Evolutionary conservation across 768 basidiomycete species (phyloP).

Genomic region (Hygrocybe punicea): DNA sequence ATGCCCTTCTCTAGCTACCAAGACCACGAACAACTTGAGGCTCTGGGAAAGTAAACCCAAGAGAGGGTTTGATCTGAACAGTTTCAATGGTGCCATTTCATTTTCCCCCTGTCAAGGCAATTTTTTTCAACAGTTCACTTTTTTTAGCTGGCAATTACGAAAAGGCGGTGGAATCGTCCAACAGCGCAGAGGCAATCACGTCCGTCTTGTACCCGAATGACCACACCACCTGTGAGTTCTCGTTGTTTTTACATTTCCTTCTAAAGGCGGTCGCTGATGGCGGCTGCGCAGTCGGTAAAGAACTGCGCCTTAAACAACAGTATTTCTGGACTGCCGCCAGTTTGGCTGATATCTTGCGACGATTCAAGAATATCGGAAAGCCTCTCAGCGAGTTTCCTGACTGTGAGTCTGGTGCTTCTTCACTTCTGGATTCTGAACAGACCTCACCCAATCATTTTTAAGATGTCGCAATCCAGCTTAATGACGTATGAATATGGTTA

Average conservation of each 20-base stretch:
- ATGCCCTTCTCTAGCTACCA: slow-evolving; percentile 38
- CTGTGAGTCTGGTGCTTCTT: slow-evolving; percentile 44
- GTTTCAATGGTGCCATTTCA: slow-evolving; percentile 74
- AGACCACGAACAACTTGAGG: slow-evolving; percentile 86
- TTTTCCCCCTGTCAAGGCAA: neutral
- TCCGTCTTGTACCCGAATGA: slow-evolving; percentile 95
- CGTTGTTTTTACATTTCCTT: neutral
- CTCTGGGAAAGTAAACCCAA: slow-evolving; percentile 84
- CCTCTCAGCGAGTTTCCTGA: slow-evolving; percentile 80
- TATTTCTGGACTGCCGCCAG: slow-evolving; percentile 93
- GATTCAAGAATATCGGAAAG: slow-evolving; percentile 87
- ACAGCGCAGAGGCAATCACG: slow-evolving; percentile 87
- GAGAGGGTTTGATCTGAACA: slow-evolving; percentile 88
- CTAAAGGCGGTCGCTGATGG: neutral
- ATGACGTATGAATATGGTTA: slow-evolving; percentile 55
- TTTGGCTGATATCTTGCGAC: slow-evolving; percentile 83
- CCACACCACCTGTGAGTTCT: slow-evolving; percentile 45
- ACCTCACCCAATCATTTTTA: slow-evolving; percentile 33
- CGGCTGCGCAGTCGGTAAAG: slow-evolving; percentile 65
- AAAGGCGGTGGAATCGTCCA: slow-evolving; percentile 79
- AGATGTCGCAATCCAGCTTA: slow-evolving; percentile 93
- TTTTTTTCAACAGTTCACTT: neutral
- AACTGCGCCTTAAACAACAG: slow-evolving; percentile 91
- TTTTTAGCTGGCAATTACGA: slow-evolving; percentile 85
- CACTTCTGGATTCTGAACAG: slow-evolving; percentile 1